These are phyloP conservation scores for Coniochaeta pulveracea DNA, from an alignment of 2,329 filamentous ascomycete genomes.

Conservation along the genomic window DNA sequence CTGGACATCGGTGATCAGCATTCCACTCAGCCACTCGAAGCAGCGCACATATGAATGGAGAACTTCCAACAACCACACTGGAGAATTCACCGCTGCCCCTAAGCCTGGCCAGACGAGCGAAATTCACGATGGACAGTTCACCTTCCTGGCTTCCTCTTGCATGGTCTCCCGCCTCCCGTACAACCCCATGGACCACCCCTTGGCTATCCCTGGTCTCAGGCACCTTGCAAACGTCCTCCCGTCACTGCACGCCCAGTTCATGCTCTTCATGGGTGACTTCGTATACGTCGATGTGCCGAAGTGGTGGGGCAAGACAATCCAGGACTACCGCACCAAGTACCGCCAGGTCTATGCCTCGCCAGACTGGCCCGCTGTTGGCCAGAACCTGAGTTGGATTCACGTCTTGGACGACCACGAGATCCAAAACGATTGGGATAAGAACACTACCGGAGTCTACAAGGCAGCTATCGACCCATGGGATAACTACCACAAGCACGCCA, in stretches of 20 bases:
- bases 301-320: slow-evolving; percentile 58
- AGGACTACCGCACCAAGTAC: slow-evolving; percentile 84
- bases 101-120: slow-evolving; percentile 51
- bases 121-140: slow-evolving; percentile 59
- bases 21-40: slow-evolving; percentile 52
- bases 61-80: slow-evolving; percentile 77
- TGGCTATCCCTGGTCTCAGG: slow-evolving; percentile 71
- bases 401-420: slow-evolving; percentile 97
- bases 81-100: slow-evolving; percentile 71
- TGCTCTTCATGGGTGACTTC: slow-evolving; percentile 78
- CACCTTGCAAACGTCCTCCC: slow-evolving; percentile 65
- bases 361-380: slow-evolving; percentile 67
- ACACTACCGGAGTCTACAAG: slow-evolving; percentile 68
- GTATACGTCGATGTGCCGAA: slow-evolving; percentile 85
- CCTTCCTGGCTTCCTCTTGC: slow-evolving; percentile 86
- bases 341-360: slow-evolving; percentile 92
- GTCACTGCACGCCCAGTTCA: slow-evolving; percentile 61
- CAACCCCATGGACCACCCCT: slow-evolving; percentile 67
- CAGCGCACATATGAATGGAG: slow-evolving; percentile 73
- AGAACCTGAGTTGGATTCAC: slow-evolving; percentile 92
- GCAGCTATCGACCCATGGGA: slow-evolving; percentile 76
- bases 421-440: slow-evolving; percentile 80
- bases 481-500: slow-evolving; percentile 74
- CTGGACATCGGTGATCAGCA: slow-evolving; percentile 61
- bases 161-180: slow-evolving; percentile 90